Percentiles rank a stretch among this genome's conserved stretches.
Conservation (phyloP, 208 protist genomes). For the Porcisia hertigi region DNA sequence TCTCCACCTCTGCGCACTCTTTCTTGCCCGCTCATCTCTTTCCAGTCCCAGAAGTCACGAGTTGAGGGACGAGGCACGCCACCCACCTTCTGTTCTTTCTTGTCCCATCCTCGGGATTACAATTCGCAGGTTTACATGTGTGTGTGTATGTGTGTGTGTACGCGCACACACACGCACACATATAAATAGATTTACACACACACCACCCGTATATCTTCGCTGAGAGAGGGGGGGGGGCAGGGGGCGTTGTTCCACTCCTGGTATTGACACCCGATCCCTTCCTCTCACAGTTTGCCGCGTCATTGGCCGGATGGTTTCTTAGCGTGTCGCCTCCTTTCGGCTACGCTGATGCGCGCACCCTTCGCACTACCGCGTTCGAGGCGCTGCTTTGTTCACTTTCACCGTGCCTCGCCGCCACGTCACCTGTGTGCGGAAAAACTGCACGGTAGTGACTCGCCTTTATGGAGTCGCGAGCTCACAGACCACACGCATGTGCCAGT, state of each 20-base stretch:
- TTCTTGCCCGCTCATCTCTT: background rate
- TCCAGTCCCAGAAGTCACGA: background rate
- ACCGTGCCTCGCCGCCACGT: background rate
- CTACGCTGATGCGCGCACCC: constrained; percentile 8
- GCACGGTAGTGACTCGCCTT: background rate
- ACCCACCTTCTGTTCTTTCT: background rate
- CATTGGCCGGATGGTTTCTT: background rate
- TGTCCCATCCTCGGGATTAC: background rate
- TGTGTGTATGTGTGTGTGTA: too few relatives aligned
- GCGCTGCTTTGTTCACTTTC: background rate
- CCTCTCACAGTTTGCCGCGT: background rate
- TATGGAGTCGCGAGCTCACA: constrained; percentile 10
- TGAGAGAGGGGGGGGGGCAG: background rate
- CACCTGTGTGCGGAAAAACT: background rate
- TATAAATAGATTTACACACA: background rate
- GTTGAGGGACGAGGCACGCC: background rate
- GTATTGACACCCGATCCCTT: background rate
- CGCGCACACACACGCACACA: background rate
- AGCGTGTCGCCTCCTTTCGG: background rate
- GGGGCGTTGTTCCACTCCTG: background rate
- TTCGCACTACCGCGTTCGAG: background rate
- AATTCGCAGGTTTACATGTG: background rate
- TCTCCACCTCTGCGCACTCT: background rate
- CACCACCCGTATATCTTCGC: too few relatives aligned
- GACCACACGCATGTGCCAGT: background rate